Percentiles rank a stretch among this genome's conserved stretches.
These are phyloP conservation scores for Knufia petricola DNA, from an alignment of 2,329 filamentous ascomycete genomes.

Conservation along the genomic window DNA sequence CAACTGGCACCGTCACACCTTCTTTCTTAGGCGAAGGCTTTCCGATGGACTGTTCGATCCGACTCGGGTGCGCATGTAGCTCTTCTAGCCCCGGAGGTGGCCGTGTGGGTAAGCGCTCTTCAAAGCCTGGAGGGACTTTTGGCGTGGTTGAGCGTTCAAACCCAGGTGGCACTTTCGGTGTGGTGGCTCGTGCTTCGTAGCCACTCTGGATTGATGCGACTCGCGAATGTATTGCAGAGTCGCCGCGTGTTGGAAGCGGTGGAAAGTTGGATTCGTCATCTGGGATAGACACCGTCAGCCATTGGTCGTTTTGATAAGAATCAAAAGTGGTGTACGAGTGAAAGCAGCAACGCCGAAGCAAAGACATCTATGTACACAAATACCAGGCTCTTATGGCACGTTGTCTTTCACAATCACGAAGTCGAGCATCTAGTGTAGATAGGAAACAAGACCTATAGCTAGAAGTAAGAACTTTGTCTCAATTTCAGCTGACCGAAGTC, in stretches of 20 bases:
- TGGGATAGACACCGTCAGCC: constrained; percentile 9
- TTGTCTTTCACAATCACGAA: constrained; percentile 16
- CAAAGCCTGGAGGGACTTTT: constrained; percentile 18
- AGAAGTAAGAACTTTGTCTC: constrained; percentile 39
- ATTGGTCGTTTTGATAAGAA: constrained; percentile 6
- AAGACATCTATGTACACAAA: constrained; percentile 15
- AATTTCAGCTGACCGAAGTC: constrained; percentile 33
- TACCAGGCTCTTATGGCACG: constrained; percentile 20
- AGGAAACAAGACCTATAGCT: constrained; percentile 26
- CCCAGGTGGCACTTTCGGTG: constrained; percentile 21
- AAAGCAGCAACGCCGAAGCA: constrained; percentile 11
- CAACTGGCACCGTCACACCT: constrained; percentile 27
- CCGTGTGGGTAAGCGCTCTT: constrained; percentile 14
- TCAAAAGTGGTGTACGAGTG: constrained; percentile 13
- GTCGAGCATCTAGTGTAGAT: constrained; percentile 28
- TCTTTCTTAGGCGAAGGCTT: constrained; percentile 26
- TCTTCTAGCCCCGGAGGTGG: constrained; percentile 22
- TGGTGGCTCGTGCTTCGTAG: constrained; percentile 19
- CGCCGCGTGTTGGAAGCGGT: constrained; percentile 30
- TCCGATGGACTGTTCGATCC: constrained; percentile 34
- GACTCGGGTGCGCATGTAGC: constrained; percentile 43
- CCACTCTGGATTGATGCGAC: constrained; percentile 26
- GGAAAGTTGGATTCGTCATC: constrained; percentile 40
- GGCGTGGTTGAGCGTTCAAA: constrained; percentile 8
- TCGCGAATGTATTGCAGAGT: constrained; percentile 29